Base-by-base conservation (phyloP, 306 rosid genomes). In the Malus sieversii region DNA sequence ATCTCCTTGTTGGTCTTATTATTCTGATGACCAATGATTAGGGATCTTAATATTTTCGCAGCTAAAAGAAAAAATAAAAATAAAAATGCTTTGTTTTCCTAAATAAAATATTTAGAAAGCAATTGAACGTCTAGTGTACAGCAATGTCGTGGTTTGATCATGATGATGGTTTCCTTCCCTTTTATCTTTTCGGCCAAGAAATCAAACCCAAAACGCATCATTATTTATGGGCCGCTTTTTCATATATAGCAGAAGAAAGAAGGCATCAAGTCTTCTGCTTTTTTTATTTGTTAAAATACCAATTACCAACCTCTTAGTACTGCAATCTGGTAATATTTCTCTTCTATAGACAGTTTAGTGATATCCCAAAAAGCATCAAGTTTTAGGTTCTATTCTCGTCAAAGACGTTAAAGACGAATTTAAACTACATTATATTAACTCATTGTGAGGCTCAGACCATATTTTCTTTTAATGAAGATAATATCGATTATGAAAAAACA, bases 61-160 rank as follows among this genome's bases (percentile, higher is more conserved):
- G 29, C 57, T 59, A 30, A 35, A 65, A 64, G 55, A 18, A 20
- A 1, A 6, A 3, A 55, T 5, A 33, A 33, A 35, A 35, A 33
- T 27, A 44, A 44, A 59, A 13, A 11, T 32, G 23, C 73, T 57
- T 71, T 86, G 74, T 77, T 74, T 62, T 46, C 51, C 79, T 27
- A 58, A 76, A 63, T 55, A 38, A 44, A 70, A 62, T 80, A 76
- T 78, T 27, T 45, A 3, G 30, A 60, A 27, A 73, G 19, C 59
- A 61, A 74, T 29, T 25, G 8, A 74, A 74, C 58, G 77, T 42
- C 77, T 82, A 78, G 68, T 75, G 83, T 81, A 76, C 66, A 83
- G 78, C 79, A 79, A 75, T 81, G 84, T 84, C 82, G 51, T 57
- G 80, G 83, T 67, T 85, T 84, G 77, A 86, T 86, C 72, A 80